Evolutionary conservation across 148 eudicot genomes (phyloP).

Genomic region (Chenopodium quinoa): DNA sequence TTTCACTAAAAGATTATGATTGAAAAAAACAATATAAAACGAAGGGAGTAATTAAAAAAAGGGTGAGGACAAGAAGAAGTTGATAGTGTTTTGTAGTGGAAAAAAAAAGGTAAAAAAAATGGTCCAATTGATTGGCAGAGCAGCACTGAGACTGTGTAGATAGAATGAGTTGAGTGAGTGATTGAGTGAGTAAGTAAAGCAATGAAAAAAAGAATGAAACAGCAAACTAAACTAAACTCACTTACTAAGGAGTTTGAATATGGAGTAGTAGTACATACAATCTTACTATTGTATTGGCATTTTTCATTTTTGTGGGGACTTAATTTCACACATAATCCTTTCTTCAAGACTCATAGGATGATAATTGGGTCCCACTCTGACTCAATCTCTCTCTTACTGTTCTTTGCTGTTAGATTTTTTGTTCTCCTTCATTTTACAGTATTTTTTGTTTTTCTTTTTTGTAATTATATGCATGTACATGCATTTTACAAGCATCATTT

Average conservation of each 20-base stretch:
- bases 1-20: too few relatives aligned
- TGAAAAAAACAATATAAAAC: too few relatives aligned
- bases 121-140: slow-evolving; percentile 13
- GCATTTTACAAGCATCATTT: not conserved
- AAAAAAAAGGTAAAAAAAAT: not conserved
- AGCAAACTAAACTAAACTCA: too few relatives aligned
- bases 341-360: not conserved
- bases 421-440: not conserved
- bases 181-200: not conserved
- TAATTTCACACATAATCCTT: not conserved
- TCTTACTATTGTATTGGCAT: not conserved
- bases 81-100: slow-evolving; percentile 13
- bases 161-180: not conserved
- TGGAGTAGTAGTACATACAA: too few relatives aligned
- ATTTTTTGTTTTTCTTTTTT: not conserved
- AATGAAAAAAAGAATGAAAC: not conserved
- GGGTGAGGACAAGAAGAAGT: not conserved
- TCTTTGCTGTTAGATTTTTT: not conserved
- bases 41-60: not conserved
- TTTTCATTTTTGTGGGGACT: not conserved
- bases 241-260: too few relatives aligned
- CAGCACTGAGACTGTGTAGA: slow-evolving; percentile 4
- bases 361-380: not conserved
- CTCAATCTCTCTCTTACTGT: not conserved
- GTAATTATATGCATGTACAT: not conserved